Evolutionary conservation across 2,329 filamentous ascomycete species (phyloP).

Genomic region (Trichoderma arundinaceum): DNA sequence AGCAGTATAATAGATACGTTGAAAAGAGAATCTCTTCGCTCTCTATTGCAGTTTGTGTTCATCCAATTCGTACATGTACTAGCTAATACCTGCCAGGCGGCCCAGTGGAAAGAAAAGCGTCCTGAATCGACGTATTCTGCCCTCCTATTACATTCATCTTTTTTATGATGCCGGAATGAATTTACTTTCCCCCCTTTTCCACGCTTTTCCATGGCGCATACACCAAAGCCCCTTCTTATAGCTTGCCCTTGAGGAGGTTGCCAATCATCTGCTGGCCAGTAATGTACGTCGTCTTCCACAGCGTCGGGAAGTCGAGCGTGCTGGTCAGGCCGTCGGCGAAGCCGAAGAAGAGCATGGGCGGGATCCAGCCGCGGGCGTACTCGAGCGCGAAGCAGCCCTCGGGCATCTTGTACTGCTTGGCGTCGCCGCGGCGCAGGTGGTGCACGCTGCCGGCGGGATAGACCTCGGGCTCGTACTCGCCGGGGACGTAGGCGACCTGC

Average conservation of each 20-base stretch:
- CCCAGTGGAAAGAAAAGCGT: no score
- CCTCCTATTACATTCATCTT: no score
- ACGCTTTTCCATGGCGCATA: no score
- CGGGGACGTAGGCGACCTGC: slow-evolving; percentile 75
- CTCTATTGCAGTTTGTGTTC: no score
- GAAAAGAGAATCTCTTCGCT: no score
- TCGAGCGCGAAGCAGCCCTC: slow-evolving; percentile 79
- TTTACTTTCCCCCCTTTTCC: no score
- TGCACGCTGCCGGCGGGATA: slow-evolving; percentile 74
- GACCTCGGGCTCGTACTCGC: slow-evolving; percentile 69
- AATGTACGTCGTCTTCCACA: slow-evolving; percentile 77
- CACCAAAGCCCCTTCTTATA: slow-evolving; percentile 53
- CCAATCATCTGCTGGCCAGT: slow-evolving; percentile 77
- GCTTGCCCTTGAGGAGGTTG: slow-evolving; percentile 74
- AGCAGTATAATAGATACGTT: no score
- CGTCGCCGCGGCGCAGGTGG: slow-evolving; percentile 71
- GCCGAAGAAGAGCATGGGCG: slow-evolving; percentile 89
- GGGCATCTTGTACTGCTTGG: slow-evolving; percentile 85
- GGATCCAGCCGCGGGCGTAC: slow-evolving; percentile 88
- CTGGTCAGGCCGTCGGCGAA: slow-evolving; percentile 80
- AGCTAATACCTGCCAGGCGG: no score
- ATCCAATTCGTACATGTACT: no score
- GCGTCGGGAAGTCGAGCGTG: slow-evolving; percentile 82
- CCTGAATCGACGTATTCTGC: no score
- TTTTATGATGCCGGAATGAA: no score